Evolutionary conservation across 441 rosid genomes (phyloP).

Genomic region (Brassica hybrid): DNA sequence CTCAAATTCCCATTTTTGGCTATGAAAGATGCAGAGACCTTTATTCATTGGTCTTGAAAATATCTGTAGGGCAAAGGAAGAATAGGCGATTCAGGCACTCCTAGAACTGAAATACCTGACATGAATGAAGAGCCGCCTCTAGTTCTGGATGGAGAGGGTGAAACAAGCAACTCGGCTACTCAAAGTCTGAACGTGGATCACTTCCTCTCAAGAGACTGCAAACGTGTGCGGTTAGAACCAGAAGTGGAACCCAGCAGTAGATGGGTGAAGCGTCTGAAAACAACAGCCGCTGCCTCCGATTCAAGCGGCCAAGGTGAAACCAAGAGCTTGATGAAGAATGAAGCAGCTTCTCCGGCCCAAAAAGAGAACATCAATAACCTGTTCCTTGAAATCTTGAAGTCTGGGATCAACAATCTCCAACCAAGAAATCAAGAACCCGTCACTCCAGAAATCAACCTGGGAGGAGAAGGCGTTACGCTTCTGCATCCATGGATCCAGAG

Average conservation of each 20-base stretch:
- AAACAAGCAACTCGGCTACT: constrained; percentile 73
- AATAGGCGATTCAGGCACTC: constrained; percentile 28
- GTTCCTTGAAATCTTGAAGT: constrained; percentile 46
- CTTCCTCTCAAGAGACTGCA: constrained; percentile 51
- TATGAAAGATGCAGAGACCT: too few relatives aligned
- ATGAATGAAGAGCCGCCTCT: constrained; percentile 55
- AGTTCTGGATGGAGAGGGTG: constrained; percentile 49
- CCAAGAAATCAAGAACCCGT: constrained; percentile 42
- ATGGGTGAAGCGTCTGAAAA: constrained; percentile 92
- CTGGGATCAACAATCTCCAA: constrained; percentile 44
- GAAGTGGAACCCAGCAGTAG: constrained; percentile 64
- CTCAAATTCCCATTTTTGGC: too few relatives aligned
- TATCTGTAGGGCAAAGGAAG: constrained; percentile 50
- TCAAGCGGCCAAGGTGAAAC: constrained; percentile 50
- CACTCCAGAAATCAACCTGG: constrained; percentile 34
- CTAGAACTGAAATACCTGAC: constrained; percentile 53
- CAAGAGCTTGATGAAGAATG: constrained; percentile 47
- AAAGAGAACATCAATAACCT: constrained; percentile 42
- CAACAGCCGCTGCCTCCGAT: constrained; percentile 38
- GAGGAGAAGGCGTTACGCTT: constrained; percentile 46
- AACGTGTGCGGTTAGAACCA: constrained; percentile 44
- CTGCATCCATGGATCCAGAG: constrained; percentile 77
- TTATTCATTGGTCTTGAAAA: constrained; percentile 14
- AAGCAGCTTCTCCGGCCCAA: constrained; percentile 42
- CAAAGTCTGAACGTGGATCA: constrained; percentile 72